Base-by-base conservation (phyloP, 306 rosid species). In the Acmispon strigosus region DNA sequence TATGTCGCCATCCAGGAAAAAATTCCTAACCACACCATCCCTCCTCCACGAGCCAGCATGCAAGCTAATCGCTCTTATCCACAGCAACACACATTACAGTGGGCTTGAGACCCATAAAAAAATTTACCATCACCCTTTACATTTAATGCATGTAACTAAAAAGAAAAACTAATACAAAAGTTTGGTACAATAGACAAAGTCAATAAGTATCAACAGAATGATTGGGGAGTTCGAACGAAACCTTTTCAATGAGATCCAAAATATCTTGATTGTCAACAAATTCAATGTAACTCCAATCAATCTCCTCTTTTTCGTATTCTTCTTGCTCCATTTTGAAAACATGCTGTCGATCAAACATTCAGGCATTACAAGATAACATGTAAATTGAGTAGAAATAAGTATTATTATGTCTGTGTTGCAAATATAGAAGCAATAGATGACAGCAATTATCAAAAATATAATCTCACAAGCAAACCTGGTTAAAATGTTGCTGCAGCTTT, bases 291-390 rank as follows among this genome's bases (percentile, higher is more conserved):
- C 99, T 95, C 99, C 99, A 95, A 87, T 95, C 88, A 80, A 95
- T 95, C 84, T 91, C 97, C 82, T 95, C 99, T 68, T 91, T 95
- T 70, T 94, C 86, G 83, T 95, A 95, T 79, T 95, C 99, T 84
- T 95, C 99, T 91, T 95, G 99, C 88, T 95, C 99, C 99, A 95
- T 95, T 83, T 95, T 95, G 85, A 95, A 95, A 72, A 95, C 99
- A 29, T 95, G 99, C 99, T 95, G 99, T 82, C 71, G 65, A 78
- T 29, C 27, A 74, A 53, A 74, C 67, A 80, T 77, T 72, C 56
- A 24, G 37, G 64, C 69, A 74, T 79, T 65, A 72, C 22, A 76
- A 61, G 56, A 68, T 17, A 49, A 53, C 13, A 7, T 17, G 17
- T 68, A 58, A 62, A 60, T 29, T 41, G 15, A 56, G 20, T 16